phyloP scores from a whole-genome alignment of 2,329 filamentous ascomycete genomes.

The Sporothrix globosa region DNA sequence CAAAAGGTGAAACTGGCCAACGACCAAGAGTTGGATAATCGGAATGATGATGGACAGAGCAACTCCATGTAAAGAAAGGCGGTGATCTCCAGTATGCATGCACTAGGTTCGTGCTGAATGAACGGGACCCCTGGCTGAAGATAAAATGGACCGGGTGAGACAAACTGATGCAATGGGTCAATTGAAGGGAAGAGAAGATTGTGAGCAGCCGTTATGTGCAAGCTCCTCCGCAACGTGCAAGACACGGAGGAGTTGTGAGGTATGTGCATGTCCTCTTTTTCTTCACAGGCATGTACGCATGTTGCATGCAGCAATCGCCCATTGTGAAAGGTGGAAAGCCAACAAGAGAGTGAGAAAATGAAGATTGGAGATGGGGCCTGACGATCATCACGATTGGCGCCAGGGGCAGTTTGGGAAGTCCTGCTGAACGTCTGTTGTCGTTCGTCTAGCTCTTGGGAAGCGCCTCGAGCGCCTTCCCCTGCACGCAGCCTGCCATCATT shows the following conservation, averaged over 20 bases:
- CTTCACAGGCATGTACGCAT: constrained; percentile 2
- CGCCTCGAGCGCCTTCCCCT: neutral
- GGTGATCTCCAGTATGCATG: constrained; percentile 14
- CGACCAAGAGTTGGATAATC: constrained; percentile 15
- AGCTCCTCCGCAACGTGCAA: neutral
- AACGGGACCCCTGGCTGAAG: constrained; percentile 19
- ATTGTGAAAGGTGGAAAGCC: neutral
- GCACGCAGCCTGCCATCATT: neutral
- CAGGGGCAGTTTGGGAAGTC: neutral
- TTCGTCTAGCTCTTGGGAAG: neutral
- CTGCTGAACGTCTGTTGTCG: neutral
- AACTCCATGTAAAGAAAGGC: neutral
- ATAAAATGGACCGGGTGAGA: neutral
- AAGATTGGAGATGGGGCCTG: constrained; percentile 15
- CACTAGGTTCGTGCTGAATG: neutral
- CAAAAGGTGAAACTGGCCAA: neutral
- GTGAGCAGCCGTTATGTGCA: constrained; percentile 4
- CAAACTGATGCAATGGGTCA: neutral
- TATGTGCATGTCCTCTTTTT: neutral
- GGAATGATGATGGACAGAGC: constrained; percentile 12
- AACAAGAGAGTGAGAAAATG: neutral
- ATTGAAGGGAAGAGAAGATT: neutral
- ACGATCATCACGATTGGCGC: constrained; percentile 16
- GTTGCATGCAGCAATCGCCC: neutral
- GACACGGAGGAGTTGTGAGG: neutral